Conservation (phyloP, 2,329 filamentous ascomycete genomes). For the Escovopsis sp. region DNA sequence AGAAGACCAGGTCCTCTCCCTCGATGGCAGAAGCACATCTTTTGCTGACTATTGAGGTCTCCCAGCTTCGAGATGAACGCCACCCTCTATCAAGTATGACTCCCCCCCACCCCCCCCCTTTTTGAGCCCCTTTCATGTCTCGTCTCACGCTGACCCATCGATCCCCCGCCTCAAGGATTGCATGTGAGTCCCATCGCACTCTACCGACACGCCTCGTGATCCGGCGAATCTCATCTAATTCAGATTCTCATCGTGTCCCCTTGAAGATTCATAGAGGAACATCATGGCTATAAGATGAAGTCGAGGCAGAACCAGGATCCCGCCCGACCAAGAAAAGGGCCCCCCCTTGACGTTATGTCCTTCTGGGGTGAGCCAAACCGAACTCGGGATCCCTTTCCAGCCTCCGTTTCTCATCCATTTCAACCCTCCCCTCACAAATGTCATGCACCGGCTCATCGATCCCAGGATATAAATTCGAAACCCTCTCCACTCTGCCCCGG, state of each 20-base stretch:
- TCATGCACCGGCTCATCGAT: not conserved
- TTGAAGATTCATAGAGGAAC: slow-evolving; percentile 78
- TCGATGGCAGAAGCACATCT: too few species aligned
- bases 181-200: slow-evolving; percentile 27
- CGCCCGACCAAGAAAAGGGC: slow-evolving; percentile 20
- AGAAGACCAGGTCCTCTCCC: not conserved
- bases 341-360: slow-evolving; percentile 65
- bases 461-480: slow-evolving; percentile 91
- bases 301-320: slow-evolving; percentile 39
- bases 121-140: not conserved
- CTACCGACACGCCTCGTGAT: not conserved
- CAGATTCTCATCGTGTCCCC: too few species aligned
- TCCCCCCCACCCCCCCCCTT: slow-evolving; percentile 1
- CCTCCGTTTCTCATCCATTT: not conserved
- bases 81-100: slow-evolving; percentile 68
- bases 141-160: not conserved
- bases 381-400: not conserved
- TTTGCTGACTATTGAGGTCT: too few species aligned
- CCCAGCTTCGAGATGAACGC: slow-evolving; percentile 88
- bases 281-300: slow-evolving; percentile 56
- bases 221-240: not conserved
- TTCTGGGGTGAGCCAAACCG: slow-evolving; percentile 59
- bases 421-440: not conserved
- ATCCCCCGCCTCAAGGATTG: slow-evolving; percentile 26
- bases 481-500: slow-evolving; percentile 57